Percentiles rank a stretch among this genome's conserved stretches.
Conservation (phyloP, 306 rosid genomes). For the Cucumis cinereus region DNA sequence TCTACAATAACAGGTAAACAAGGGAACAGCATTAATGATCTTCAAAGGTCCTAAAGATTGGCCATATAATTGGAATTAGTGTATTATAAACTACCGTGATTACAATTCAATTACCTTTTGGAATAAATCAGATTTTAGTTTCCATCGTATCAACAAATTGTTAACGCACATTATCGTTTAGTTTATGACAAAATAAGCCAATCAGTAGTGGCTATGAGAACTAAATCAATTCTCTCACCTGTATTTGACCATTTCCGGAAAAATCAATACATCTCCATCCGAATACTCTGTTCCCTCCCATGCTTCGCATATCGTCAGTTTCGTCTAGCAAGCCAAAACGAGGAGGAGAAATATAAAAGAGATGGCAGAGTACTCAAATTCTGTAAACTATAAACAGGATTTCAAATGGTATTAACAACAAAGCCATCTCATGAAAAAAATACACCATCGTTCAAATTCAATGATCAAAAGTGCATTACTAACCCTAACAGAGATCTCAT, state of each 20-base stretch:
- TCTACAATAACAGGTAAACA: background rate
- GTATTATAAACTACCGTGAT: background rate
- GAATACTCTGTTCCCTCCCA: conserved; percentile 39
- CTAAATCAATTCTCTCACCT: conserved; percentile 20
- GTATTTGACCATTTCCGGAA: conserved; percentile 78
- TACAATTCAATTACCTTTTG: background rate
- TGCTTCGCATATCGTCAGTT: conserved; percentile 63
- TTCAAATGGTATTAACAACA: background rate
- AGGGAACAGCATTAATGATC: background rate
- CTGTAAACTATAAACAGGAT: background rate
- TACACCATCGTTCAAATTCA: background rate
- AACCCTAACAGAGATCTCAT: conserved; percentile 22
- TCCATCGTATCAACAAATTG: background rate
- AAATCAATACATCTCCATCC: conserved; percentile 65
- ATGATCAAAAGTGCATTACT: background rate
- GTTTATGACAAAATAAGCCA: background rate
- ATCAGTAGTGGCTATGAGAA: background rate
- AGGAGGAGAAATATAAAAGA: background rate
- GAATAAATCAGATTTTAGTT: background rate
- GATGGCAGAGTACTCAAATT: background rate
- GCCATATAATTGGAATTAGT: background rate
- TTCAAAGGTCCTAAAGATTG: background rate
- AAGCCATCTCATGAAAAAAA: background rate
- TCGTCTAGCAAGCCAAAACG: conserved; percentile 33
- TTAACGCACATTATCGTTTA: background rate